Conservation (phyloP, 2,329 filamentous ascomycete genomes). For the Daldinia eschscholtzii region DNA sequence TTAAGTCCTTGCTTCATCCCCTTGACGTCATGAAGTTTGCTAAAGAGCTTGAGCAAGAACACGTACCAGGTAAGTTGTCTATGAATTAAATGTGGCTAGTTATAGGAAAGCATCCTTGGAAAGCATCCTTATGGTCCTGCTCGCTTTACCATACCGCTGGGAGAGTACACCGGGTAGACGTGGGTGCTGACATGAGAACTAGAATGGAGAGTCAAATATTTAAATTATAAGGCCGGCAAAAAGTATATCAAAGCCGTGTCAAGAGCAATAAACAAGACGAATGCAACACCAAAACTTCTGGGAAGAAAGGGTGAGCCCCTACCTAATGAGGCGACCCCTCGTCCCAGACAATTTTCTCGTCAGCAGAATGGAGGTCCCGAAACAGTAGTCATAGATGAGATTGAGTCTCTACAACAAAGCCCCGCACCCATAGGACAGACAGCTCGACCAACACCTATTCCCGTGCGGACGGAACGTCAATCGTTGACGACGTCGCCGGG, state of each 20-base stretch:
- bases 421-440: constrained; percentile 47
- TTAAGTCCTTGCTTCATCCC: constrained; percentile 23
- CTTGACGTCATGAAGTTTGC: constrained; percentile 72
- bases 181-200: constrained; percentile 21
- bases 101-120: neutral
- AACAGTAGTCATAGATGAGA: constrained; percentile 33
- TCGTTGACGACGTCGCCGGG: constrained; percentile 56
- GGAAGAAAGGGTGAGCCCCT: constrained; percentile 52
- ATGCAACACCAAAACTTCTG: constrained; percentile 61
- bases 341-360: constrained; percentile 47
- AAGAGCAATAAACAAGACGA: constrained; percentile 75
- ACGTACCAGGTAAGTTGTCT: constrained; percentile 76
- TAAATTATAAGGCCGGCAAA: constrained; percentile 96
- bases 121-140: neutral
- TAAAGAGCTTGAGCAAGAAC: constrained; percentile 86
- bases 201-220: constrained; percentile 94
- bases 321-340: constrained; percentile 52
- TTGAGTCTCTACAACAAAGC: constrained; percentile 46
- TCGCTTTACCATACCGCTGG: neutral
- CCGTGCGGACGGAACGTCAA: constrained; percentile 55
- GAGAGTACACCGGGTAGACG: neutral
- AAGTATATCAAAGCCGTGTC: constrained; percentile 89
- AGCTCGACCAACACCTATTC: constrained; percentile 44
- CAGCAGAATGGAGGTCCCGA: constrained; percentile 39
- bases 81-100: neutral